Evolutionary conservation across 2,329 filamentous ascomycete genomes (phyloP).

Genomic region (Xylaria sp.): DNA sequence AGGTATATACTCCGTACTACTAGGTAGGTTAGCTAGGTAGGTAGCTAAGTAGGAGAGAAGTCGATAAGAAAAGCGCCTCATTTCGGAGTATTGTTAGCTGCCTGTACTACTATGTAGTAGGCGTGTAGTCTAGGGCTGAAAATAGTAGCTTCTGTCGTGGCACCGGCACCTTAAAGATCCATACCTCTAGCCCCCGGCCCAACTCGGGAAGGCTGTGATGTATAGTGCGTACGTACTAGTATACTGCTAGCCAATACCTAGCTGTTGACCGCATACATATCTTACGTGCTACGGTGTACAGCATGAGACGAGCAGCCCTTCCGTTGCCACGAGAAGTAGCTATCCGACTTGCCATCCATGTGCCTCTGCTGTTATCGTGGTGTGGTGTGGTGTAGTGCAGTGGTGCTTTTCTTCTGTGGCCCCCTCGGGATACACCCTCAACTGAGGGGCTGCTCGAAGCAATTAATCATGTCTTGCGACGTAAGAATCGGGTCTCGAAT

Average conservation of each 20-base stretch:
- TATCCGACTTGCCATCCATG: conserved; percentile 11
- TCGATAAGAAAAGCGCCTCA: conserved; percentile 5
- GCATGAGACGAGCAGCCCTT: conserved; percentile 11
- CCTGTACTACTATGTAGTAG: neutral
- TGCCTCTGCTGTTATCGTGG: conserved; percentile 26
- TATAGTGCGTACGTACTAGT: neutral
- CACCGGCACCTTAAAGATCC: conserved; percentile 24
- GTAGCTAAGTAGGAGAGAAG: neutral
- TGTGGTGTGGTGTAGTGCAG: conserved; percentile 26
- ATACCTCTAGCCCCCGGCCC: conserved; percentile 7
- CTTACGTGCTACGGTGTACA: conserved; percentile 13
- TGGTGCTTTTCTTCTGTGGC: conserved; percentile 27
- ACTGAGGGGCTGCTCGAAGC: conserved; percentile 16
- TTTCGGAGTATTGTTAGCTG: conserved; percentile 26
- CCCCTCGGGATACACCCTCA: conserved; percentile 14
- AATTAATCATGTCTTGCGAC: conserved; percentile 12
- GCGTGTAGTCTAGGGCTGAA: conserved; percentile 23
- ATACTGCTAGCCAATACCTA: neutral
- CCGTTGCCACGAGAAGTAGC: conserved; percentile 19
- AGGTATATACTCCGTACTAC: neutral
- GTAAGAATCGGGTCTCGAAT: conserved; percentile 6
- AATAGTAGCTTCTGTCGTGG: conserved; percentile 31
- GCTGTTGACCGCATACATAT: neutral
- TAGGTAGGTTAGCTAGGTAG: neutral
- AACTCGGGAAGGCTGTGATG: conserved; percentile 16